Percentiles rank a stretch among this genome's conserved stretches.
Evolutionary conservation across 148 eudicot genomes (phyloP).

Genomic region (Vaccinium vitisidaea): DNA sequence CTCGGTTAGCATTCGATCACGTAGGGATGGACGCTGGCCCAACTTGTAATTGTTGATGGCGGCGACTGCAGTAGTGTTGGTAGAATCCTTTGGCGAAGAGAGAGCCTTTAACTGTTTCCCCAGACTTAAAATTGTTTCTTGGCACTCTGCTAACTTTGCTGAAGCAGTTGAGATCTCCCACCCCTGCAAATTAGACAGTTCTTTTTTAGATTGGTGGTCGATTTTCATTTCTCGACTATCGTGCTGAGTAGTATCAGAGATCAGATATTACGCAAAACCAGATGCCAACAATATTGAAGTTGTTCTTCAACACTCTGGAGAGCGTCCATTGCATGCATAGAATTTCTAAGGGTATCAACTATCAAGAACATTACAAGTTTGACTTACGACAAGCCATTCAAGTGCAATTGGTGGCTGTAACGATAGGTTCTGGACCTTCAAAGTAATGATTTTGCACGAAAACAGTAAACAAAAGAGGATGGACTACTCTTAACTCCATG

Average conservation of each 20-base stretch:
- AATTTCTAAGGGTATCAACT: neutral
- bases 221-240: neutral
- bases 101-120: conserved; percentile 61
- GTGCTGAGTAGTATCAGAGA: neutral
- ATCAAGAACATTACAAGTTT: neutral
- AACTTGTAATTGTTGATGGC: conserved; percentile 24
- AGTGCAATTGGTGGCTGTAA: neutral
- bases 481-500: neutral
- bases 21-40: conserved; percentile 52
- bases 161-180: conserved; percentile 54
- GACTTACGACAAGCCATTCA: neutral
- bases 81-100: conserved; percentile 35
- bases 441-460: neutral
- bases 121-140: conserved; percentile 45
- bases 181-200: conserved; percentile 37
- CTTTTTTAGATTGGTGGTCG: neutral
- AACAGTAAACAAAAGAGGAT: neutral
- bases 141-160: conserved; percentile 46
- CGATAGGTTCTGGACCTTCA: neutral
- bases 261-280: neutral
- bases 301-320: neutral
- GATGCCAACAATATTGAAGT: neutral
- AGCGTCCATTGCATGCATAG: neutral
- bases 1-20: conserved; percentile 56
- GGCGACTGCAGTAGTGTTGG: conserved; percentile 11